Evolutionary conservation across 768 basidiomycete genomes (phyloP).

Genomic region (Flagelloscypha sp.): DNA sequence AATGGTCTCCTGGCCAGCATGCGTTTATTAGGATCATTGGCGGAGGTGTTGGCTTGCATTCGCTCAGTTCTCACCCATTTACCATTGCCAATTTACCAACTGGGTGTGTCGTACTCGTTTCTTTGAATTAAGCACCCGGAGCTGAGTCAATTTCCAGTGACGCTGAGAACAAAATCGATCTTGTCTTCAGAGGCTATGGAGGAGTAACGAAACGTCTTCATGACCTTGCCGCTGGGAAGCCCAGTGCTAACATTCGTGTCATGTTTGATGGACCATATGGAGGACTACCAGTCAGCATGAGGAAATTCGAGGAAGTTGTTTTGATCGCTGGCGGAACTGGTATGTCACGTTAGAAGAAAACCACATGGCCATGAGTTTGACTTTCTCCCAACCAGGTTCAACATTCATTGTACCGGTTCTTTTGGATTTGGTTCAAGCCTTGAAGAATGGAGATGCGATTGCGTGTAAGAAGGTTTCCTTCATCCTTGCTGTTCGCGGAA

Average conservation of each 20-base stretch:
- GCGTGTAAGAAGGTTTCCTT: constrained; percentile 16
- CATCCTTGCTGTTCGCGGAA: constrained; percentile 15
- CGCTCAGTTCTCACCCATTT: constrained; percentile 22
- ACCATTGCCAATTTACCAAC: constrained; percentile 18
- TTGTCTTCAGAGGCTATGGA: constrained; percentile 19
- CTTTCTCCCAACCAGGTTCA: constrained; percentile 8
- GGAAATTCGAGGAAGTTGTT: constrained; percentile 19
- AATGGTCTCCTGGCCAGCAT: constrained; percentile 26
- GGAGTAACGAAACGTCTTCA: constrained; percentile 20
- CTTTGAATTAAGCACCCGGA: too few species aligned
- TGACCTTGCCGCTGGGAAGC: constrained; percentile 6
- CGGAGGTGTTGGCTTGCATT: constrained; percentile 10
- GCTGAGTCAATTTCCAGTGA: constrained; percentile 11
- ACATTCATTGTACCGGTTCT: constrained; percentile 20
- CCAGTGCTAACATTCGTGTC: constrained; percentile 13
- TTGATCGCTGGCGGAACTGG: constrained; percentile 26
- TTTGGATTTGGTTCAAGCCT: constrained; percentile 14
- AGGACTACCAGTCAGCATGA: constrained; percentile 18
- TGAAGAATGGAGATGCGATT: constrained; percentile 10
- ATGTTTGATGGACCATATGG: constrained; percentile 24
- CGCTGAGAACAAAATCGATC: constrained; percentile 4
- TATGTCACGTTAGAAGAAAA: constrained; percentile 13
- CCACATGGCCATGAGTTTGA: not conserved
- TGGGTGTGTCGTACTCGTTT: constrained; percentile 6
- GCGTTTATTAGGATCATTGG: constrained; percentile 19